A percentile compares a stretch with the other conserved stretches of the same genome.
These are phyloP conservation scores for Wallacemonas sp. DNA, from an alignment of 208 protist species.

Conservation along the genomic window DNA sequence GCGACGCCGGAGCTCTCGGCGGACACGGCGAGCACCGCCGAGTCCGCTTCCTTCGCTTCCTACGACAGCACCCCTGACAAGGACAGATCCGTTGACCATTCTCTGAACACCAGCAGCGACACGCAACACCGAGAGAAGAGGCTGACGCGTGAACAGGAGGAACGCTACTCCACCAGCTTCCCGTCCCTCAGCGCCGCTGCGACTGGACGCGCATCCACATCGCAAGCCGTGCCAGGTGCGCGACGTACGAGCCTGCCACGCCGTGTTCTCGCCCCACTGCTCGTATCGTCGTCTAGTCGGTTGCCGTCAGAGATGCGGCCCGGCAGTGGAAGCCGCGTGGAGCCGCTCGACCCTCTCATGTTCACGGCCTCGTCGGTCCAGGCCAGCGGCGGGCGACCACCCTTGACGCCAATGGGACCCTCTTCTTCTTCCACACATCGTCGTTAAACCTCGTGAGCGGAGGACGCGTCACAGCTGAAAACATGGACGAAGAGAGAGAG, in stretches of 20 bases:
- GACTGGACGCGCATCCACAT: too few species aligned
- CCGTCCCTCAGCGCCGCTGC: background rate
- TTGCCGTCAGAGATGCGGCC: background rate
- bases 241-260: background rate
- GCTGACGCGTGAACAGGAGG: background rate
- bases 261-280: slow-evolving; percentile 4
- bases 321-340: slow-evolving; percentile 3
- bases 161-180: slow-evolving; percentile 6
- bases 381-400: slow-evolving; percentile 1
- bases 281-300: background rate
- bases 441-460: background rate
- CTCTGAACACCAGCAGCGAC: too few species aligned
- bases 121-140: too few species aligned
- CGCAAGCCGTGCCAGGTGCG: background rate
- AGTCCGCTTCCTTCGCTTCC: too few species aligned
- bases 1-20: background rate
- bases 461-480: background rate
- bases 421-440: slow-evolving; percentile 4
- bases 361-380: slow-evolving; percentile 1
- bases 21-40: background rate
- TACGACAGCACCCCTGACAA: too few species aligned
- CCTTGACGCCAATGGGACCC: slow-evolving; percentile 7
- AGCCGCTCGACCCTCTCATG: slow-evolving; percentile 10
- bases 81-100: too few species aligned
- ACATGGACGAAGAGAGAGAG: background rate